These are phyloP conservation scores for Boletus bicolor DNA, from an alignment of 768 basidiomycete species.

Conservation along the genomic window DNA sequence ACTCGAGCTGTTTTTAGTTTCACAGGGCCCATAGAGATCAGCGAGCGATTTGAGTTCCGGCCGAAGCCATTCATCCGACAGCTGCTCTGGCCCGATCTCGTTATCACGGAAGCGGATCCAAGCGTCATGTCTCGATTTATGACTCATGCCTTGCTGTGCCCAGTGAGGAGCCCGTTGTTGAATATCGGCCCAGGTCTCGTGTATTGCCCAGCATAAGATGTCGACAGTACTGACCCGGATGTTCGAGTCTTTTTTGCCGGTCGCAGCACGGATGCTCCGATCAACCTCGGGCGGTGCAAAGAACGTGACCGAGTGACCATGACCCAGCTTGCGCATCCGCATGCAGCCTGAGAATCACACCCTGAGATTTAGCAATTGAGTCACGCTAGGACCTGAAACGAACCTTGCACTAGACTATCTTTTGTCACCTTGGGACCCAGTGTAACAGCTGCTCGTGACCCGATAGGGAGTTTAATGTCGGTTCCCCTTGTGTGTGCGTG, in stretches of 20 bases:
- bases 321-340: conserved; percentile 48
- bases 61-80: conserved; percentile 34
- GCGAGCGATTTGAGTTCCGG: conserved; percentile 35
- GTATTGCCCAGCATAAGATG: conserved; percentile 43
- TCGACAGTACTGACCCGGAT: conserved; percentile 17
- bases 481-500: conserved; percentile 39
- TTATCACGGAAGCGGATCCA: conserved; percentile 8
- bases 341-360: conserved; percentile 39
- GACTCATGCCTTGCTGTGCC: conserved; percentile 26
- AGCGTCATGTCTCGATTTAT: conserved; percentile 4
- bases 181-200: conserved; percentile 34
- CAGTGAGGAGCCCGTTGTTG: background rate
- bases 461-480: conserved; percentile 32
- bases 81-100: background rate
- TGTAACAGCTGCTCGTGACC: conserved; percentile 7
- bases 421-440: conserved; percentile 34
- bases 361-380: background rate
- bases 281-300: conserved; percentile 42
- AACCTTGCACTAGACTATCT: conserved; percentile 34
- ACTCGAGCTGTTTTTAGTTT: background rate
- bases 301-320: conserved; percentile 45
- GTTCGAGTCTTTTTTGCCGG: conserved; percentile 3
- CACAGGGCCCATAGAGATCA: conserved; percentile 28
- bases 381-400: background rate
- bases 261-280: conserved; percentile 30